Base-by-base conservation (phyloP, 2,329 filamentous ascomycete genomes). In the Fusarium gaditjirri region DNA sequence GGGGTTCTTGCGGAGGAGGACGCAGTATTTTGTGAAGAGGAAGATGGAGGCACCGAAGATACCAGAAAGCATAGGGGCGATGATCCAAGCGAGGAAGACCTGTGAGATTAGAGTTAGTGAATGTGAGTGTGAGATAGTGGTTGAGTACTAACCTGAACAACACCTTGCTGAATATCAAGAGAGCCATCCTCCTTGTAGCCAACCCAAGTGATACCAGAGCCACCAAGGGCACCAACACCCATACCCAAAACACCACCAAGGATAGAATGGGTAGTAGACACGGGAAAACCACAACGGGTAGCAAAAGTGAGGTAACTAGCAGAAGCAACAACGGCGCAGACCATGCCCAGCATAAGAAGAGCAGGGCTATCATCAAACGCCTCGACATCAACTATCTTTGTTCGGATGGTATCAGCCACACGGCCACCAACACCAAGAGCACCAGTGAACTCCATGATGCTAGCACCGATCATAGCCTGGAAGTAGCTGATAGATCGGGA, bases 401-500 rank as follows among this genome's bases (percentile, higher is more conserved):
- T 90, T 68, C 88, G 86, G 78, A 91, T 90, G 14, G 89, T 91
- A 61, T 88, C 86, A 31, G 89, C 87, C 8, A 89, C 88, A 65
- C 88, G 87, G 36, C 88, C 85, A 29, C 89, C 90, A 52, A 91
- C 88, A 62, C 86, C 86, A 35, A 91, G 83, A 44, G 87, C 85
- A 55, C 90, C 90, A n/a, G 84, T 79, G 72, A 91, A 89, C 79
- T 92, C 90, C 83, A 90, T 89, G 65, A 90, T 77, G 47, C 86
- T 84, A 41, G 86, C 88, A 33, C 89, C 81, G 17, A 86, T 72
- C 88, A 89, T 89, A 71, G 88, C 89, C 78, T 91, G 89, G 58
- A 86, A 68, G 78, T 90, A 88, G 23, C 87, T 86, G 44, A 92
- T 80, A 65, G 91, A 93, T 42, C 91, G 85, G 7, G 91, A 93